Conservation (phyloP, 768 basidiomycete genomes). For the Nidularia pulvinata region DNA sequence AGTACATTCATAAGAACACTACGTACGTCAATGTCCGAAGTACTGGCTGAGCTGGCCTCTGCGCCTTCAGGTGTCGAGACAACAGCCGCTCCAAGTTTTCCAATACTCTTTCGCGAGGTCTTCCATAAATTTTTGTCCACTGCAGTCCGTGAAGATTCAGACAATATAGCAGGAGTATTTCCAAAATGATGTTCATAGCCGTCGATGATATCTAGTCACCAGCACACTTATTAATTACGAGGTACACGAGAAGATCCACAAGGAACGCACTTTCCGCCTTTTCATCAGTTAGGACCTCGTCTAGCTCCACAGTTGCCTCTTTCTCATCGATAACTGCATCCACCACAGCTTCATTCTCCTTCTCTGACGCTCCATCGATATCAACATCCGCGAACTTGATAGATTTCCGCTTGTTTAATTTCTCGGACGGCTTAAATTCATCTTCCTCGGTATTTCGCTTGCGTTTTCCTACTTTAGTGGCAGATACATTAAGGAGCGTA, state of each 20-base stretch:
- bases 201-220: conserved; percentile 23
- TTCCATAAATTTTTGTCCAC: conserved; percentile 64
- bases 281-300: conserved; percentile 7
- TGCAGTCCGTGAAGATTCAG: conserved; percentile 44
- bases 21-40: conserved; percentile 28
- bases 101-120: conserved; percentile 40
- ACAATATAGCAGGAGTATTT: conserved; percentile 45
- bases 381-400: conserved; percentile 27
- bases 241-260: neutral
- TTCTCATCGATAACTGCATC: conserved; percentile 2
- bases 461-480: conserved; percentile 66
- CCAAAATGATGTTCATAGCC: conserved; percentile 81
- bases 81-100: conserved; percentile 59
- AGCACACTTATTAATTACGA: conserved; percentile 10
- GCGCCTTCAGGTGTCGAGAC: conserved; percentile 46
- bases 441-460: conserved; percentile 36
- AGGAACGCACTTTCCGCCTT: conserved; percentile 16
- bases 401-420: conserved; percentile 69
- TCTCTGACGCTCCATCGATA: conserved; percentile 12
- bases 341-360: conserved; percentile 16
- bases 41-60: conserved; percentile 19
- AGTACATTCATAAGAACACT: neutral
- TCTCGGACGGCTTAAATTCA: conserved; percentile 45
- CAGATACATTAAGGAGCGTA: conserved; percentile 89
- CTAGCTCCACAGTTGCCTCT: too few relatives aligned